phyloP scores from a whole-genome alignment of 768 basidiomycete species.

The Tremella mesenterica region DNA sequence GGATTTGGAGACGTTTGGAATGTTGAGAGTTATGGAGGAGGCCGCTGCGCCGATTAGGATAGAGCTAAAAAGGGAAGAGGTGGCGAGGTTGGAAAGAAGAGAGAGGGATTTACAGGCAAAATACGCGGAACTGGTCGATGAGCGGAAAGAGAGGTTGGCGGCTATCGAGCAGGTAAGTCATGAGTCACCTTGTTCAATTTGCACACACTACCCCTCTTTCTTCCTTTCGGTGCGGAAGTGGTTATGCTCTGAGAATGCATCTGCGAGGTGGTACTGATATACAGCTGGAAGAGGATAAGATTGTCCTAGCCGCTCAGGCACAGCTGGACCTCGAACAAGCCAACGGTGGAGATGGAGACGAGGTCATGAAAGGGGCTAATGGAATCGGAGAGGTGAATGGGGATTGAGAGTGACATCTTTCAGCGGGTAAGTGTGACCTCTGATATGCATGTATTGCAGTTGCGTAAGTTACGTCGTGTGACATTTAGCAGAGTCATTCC shows the following conservation, averaged over 20 bases:
- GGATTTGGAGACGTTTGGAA: slow-evolving; percentile 71
- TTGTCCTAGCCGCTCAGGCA: slow-evolving; percentile 42
- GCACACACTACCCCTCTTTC: background rate
- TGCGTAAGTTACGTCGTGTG: too few species aligned
- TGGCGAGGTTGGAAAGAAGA: slow-evolving; percentile 64
- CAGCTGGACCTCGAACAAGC: slow-evolving; percentile 33
- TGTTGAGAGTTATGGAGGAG: slow-evolving; percentile 62
- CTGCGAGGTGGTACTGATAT: slow-evolving; percentile 47
- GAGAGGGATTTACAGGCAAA: slow-evolving; percentile 70
- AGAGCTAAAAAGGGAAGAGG: slow-evolving; percentile 74
- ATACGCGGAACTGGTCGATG: slow-evolving; percentile 72
- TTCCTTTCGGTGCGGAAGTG: background rate
- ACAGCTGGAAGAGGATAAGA: slow-evolving; percentile 63
- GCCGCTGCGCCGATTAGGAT: slow-evolving; percentile 69
- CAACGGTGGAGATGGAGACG: background rate
- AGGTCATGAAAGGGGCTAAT: too few species aligned
- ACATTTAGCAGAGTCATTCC: too few species aligned
- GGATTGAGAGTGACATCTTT: too few species aligned
- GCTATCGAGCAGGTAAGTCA: slow-evolving; percentile 39
- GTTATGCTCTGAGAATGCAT: slow-evolving; percentile 55
- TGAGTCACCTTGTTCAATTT: too few species aligned
- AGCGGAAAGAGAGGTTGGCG: slow-evolving; percentile 45
- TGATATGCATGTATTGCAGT: too few species aligned
- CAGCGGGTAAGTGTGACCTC: too few species aligned
- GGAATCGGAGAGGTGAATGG: too few species aligned